These are phyloP conservation scores for Acacia pycnantha DNA, from an alignment of 331 rosid genomes.

Conservation along the genomic window DNA sequence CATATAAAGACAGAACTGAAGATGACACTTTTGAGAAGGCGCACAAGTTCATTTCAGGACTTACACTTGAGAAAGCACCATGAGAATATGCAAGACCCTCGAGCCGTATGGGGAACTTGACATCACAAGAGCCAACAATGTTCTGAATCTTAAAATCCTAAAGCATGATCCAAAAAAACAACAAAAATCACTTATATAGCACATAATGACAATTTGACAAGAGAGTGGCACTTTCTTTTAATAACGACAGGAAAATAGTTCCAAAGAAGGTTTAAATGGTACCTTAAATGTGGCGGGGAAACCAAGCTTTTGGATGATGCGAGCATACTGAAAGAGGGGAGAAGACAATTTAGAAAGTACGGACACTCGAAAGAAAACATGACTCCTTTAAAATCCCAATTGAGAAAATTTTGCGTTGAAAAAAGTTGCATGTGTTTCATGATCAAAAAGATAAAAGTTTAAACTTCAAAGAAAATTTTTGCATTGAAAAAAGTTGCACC, in stretches of 20 bases:
- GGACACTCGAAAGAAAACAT: not conserved
- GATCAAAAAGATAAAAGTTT: not conserved
- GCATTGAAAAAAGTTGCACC: not conserved
- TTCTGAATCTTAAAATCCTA: conserved; percentile 97
- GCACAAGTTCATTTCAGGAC: conserved; percentile 15
- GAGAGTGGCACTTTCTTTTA: not conserved
- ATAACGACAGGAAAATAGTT: not conserved
- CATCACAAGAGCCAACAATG: conserved; percentile 95
- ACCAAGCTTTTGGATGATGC: conserved; percentile 89
- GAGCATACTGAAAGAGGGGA: conserved; percentile 72
- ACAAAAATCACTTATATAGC: not conserved
- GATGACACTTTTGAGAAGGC: conserved; percentile 10
- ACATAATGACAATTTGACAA: not conserved
- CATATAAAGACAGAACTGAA: not conserved
- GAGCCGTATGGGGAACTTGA: conserved; percentile 89
- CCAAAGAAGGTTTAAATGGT: not conserved
- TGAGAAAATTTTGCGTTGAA: not conserved
- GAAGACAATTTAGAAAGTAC: conserved; percentile 25
- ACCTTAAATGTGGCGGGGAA: conserved; percentile 89
- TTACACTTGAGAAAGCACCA: conserved; percentile 89
- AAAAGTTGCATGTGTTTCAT: not conserved
- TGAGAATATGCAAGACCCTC: conserved; percentile 92
- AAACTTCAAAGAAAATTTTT: not conserved
- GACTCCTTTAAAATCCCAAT: not conserved
- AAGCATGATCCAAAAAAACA: conserved; percentile 1